Conservation (phyloP, 768 basidiomycete species). For the Cytidiella melzeri region DNA sequence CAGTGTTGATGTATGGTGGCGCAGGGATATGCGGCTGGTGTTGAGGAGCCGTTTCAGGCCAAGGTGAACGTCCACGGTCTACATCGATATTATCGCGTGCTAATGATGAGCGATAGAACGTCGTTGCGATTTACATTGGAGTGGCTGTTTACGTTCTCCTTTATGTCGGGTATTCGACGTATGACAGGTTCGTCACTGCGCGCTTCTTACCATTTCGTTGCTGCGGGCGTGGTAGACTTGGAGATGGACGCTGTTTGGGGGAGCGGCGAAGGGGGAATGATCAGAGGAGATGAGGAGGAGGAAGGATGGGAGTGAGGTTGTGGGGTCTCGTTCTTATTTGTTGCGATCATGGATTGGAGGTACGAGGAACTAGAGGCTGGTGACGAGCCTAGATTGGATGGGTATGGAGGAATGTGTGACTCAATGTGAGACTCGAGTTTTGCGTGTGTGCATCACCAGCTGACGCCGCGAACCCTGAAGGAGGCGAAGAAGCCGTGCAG, state of each 20-base stretch:
- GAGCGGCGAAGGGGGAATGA: slow-evolving; percentile 33
- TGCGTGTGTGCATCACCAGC: no score
- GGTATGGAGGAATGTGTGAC: no score
- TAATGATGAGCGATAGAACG: slow-evolving; percentile 31
- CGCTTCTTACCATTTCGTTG: slow-evolving; percentile 33
- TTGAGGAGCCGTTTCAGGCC: slow-evolving; percentile 36
- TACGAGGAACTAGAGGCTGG: no score
- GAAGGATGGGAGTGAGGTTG: slow-evolving; percentile 5
- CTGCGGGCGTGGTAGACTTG: slow-evolving; percentile 39
- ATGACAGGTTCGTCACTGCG: slow-evolving; percentile 31
- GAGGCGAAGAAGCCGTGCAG: no score
- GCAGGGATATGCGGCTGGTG: slow-evolving; percentile 46
- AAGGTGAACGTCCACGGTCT: slow-evolving; percentile 26
- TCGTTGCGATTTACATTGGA: slow-evolving; percentile 51
- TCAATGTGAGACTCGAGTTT: no score
- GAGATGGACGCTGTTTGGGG: slow-evolving; percentile 51
- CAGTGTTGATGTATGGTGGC: slow-evolving; percentile 47
- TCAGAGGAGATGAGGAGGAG: slow-evolving; percentile 20
- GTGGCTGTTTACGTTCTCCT: slow-evolving; percentile 40
- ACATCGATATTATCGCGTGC: background rate
- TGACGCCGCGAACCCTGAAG: no score
- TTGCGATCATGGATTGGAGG: no score
- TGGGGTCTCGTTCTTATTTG: no score
- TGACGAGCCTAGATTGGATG: no score
- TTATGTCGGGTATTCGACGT: slow-evolving; percentile 38